Evolutionary conservation across 2,329 filamentous ascomycete genomes (phyloP), one percentile per base, ranked within the genome.

Genomic region (Hypomyces perniciosus): DNA sequence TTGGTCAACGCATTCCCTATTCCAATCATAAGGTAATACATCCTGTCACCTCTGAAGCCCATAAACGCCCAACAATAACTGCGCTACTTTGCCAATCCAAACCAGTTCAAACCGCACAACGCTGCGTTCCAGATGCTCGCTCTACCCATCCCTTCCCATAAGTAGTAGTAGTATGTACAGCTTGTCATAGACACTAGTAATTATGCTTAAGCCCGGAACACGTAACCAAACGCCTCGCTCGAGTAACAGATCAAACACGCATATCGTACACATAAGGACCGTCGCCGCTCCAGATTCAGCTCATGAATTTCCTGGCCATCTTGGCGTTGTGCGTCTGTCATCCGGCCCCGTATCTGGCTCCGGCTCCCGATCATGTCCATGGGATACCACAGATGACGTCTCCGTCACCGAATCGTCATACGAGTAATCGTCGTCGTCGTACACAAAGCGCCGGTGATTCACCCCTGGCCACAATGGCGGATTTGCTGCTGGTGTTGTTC

Each of bases 401-500:
- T 62, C 63, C 12, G 59, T 61, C 7, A 64, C 44, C 1, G 62
- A 64, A 6, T 58, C 62, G 26, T 63, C 63, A 31, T 65, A 65
- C 8, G 63, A 63, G 45, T 61, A 61, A 41, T 66, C 65, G 41
- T 67, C 64, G 33, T 70, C 67, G 26, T 70, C 65, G 45, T 66
- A 65, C 29, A 56, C 54, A 48, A 48, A 30, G 10, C 54, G 56
- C 40, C 66, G 61, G 6, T 65, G 58, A 46, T 65, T 60, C 4
- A 73, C 68, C 8, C 71, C 71, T 2, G 70, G 69, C 71, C 71
- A 73, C n/a, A 73, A 59, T 2, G 71, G 71, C n/a, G 71, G 71
- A 20, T 67, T 67, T 13, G 58, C 64, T 1, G 62, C 46, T 9
- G 67, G 62, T 9, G 67, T 56, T 9, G 59, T 56, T n/a, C 50